Conservation (phyloP, 164 flowering plant species). For the Annona squamosa region DNA sequence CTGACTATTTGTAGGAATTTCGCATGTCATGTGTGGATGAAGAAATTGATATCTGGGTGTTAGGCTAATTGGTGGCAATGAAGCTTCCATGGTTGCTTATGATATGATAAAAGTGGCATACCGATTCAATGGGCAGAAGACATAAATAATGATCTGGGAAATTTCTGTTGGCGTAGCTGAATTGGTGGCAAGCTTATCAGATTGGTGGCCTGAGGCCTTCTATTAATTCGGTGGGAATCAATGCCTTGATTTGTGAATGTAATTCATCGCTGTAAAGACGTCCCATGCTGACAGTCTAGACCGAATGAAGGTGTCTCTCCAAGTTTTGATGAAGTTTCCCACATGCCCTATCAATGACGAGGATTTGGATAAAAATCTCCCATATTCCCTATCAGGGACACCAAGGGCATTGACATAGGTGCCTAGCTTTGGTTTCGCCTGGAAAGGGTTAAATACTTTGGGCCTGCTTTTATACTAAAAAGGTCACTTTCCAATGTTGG, state of each 20-base stretch:
- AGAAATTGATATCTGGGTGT: background rate
- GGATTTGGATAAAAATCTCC: too few species aligned
- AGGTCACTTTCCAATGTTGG: background rate
- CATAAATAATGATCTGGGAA: background rate
- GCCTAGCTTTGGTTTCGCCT: background rate
- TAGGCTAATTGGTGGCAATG: background rate
- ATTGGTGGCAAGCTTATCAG: background rate
- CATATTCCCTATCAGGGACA: too few species aligned
- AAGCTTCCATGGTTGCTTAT: background rate
- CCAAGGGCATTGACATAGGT: too few species aligned
- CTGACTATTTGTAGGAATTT: background rate
- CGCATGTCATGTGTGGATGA: background rate
- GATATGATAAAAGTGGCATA: background rate
- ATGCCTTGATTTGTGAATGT: background rate
- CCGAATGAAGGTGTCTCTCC: background rate
- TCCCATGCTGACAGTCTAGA: too few species aligned
- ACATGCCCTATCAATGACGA: background rate
- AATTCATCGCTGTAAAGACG: background rate
- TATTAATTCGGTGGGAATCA: background rate
- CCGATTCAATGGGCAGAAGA: background rate
- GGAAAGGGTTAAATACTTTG: background rate
- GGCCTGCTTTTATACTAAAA: background rate
- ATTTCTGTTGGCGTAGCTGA: background rate
- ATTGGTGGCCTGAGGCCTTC: background rate
- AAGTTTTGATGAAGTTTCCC: background rate